Conservation (phyloP, 2,329 filamentous ascomycete species). For the Ophiostoma ulmi region DNA sequence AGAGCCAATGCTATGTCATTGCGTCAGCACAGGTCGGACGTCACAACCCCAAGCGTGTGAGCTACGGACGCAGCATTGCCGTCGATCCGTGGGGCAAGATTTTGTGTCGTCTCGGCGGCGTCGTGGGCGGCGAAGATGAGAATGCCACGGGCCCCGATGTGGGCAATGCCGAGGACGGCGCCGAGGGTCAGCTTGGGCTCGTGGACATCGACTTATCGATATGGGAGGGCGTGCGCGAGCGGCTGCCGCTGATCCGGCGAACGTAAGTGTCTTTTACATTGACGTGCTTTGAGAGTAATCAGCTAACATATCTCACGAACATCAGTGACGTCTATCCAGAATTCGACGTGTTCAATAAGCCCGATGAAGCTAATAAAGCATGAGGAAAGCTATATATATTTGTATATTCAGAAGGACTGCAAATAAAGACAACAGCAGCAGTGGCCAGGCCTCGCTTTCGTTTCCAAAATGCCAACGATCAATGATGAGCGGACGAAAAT, state of each 20-base stretch:
- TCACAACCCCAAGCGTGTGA: conserved; percentile 58
- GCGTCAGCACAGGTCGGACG: conserved; percentile 76
- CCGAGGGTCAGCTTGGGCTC: conserved; percentile 48
- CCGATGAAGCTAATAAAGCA: neutral
- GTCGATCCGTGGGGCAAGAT: conserved; percentile 83
- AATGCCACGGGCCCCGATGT: conserved; percentile 24
- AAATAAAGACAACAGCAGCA: neutral
- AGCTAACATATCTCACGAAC: neutral
- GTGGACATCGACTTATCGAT: conserved; percentile 50
- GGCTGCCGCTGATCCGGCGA: conserved; percentile 50
- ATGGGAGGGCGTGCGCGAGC: conserved; percentile 44
- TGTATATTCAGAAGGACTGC: neutral
- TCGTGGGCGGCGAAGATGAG: conserved; percentile 40
- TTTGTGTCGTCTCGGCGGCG: conserved; percentile 57
- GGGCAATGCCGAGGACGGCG: conserved; percentile 32
- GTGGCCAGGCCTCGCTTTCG: neutral
- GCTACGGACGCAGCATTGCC: conserved; percentile 82
- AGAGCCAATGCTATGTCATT: conserved; percentile 81
- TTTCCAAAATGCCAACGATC: neutral
- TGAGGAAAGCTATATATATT: conserved; percentile 8
- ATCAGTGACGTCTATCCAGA: conserved; percentile 26
- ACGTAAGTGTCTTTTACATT: conserved; percentile 40
- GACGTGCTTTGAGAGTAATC: neutral
- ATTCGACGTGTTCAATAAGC: conserved; percentile 8
- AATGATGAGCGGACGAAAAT: neutral